phyloP scores from a whole-genome alignment of 1,284 basidiomycete genomes.

The Apiotrichum gamsii region DNA sequence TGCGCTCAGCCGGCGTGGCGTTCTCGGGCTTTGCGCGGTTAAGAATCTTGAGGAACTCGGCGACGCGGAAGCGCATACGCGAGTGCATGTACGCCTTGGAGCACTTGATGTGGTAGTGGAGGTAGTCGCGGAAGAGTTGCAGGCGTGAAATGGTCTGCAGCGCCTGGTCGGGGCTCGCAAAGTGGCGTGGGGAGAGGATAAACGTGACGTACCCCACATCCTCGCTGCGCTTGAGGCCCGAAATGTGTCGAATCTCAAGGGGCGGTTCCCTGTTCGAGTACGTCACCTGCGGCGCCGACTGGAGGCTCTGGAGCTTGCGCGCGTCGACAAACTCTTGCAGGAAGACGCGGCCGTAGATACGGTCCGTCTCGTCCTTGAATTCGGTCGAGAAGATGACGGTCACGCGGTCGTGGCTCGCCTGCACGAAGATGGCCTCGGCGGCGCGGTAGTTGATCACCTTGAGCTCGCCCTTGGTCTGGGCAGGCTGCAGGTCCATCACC shows the following conservation, averaged over 20 bases:
- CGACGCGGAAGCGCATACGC: conserved; percentile 87
- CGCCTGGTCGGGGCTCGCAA: conserved; percentile 66
- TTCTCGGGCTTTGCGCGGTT: conserved; percentile 97
- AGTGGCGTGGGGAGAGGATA: conserved; percentile 93
- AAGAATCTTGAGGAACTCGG: conserved; percentile 95
- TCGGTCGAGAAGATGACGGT: conserved; percentile 97
- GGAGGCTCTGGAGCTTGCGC: conserved; percentile 81
- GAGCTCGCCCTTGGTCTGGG: conserved; percentile 61
- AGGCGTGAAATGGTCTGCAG: conserved; percentile 89
- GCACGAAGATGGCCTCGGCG: conserved; percentile 94
- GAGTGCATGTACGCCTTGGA: conserved; percentile 99
- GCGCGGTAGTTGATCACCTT: conserved; percentile 93
- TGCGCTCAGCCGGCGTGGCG: conserved; percentile 59
- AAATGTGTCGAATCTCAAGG: conserved; percentile 83
- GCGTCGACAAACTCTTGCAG: conserved; percentile 99
- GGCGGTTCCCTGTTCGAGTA: conserved; percentile 95
- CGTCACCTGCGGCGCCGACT: conserved; percentile 96
- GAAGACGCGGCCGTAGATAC: conserved; percentile 95
- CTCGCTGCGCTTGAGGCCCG: conserved; percentile 73
- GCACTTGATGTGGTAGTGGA: conserved; percentile 99
- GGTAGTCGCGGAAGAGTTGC: conserved; percentile 94
- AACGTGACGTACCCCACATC: conserved; percentile 98
- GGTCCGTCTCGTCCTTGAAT: conserved; percentile 96
- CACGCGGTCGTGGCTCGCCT: conserved; percentile 87
- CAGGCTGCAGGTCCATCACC: conserved; percentile 43